Conservation (phyloP, 2,329 filamentous ascomycete genomes). For the Colletotrichum lindemuthianum region DNA sequence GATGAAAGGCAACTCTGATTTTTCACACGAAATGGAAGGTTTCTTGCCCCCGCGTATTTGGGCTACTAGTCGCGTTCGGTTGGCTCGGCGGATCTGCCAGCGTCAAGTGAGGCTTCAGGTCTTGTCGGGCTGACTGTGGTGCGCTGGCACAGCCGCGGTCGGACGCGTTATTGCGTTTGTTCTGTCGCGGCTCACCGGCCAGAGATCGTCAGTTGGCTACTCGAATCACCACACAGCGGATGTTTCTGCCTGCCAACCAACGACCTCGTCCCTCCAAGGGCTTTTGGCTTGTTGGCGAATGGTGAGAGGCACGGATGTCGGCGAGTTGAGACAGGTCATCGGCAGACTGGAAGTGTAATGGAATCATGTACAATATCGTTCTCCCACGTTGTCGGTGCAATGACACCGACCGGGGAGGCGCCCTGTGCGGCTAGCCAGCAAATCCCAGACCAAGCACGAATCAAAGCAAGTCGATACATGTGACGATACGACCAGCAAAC, state of each 20-base stretch:
- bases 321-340: neutral
- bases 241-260: slow-evolving; percentile 1
- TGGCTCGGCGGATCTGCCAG: neutral
- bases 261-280: neutral
- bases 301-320: slow-evolving; percentile 1
- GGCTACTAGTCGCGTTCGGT: neutral
- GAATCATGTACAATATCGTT: slow-evolving; percentile 7
- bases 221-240: neutral
- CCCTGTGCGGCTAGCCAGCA: slow-evolving; percentile 19
- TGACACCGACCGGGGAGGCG: slow-evolving; percentile 9
- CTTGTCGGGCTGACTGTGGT: neutral
- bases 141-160: neutral
- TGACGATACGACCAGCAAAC: slow-evolving; percentile 15
- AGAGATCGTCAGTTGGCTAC: neutral
- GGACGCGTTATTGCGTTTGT: slow-evolving; percentile 13
- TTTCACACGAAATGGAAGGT: slow-evolving; percentile 48
- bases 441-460: slow-evolving; percentile 18
- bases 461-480: slow-evolving; percentile 3
- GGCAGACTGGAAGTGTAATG: neutral
- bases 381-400: slow-evolving; percentile 3
- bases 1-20: slow-evolving; percentile 96
- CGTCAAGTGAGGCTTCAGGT: slow-evolving; percentile 25
- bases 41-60: neutral
- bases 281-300: neutral
- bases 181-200: neutral